phyloP scores from a whole-genome alignment of 2,329 filamentous ascomycete species.

The Trichoderma atrobrunneum region DNA sequence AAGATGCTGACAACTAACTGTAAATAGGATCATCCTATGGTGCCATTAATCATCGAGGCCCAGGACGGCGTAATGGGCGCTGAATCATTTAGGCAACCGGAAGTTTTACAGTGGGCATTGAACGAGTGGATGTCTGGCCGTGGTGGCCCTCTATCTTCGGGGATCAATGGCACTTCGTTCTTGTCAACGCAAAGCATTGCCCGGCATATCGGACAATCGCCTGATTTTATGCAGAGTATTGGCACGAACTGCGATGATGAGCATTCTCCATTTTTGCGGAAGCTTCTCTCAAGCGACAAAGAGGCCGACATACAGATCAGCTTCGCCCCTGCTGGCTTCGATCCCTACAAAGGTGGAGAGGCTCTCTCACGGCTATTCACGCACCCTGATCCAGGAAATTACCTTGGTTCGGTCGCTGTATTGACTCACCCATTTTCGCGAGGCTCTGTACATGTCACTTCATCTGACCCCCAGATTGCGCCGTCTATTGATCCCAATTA shows the following conservation, averaged over 20 bases:
- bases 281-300: not conserved
- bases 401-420: not conserved
- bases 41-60: conserved; percentile 44
- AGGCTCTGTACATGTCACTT: not conserved
- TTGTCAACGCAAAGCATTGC: not conserved
- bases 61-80: not conserved
- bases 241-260: not conserved
- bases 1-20: not conserved
- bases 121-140: conserved; percentile 39
- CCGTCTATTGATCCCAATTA: not conserved
- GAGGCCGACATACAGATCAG: not conserved
- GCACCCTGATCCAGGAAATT: not conserved
- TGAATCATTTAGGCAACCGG: not conserved
- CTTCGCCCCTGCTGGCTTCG: not conserved
- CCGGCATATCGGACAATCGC: not conserved
- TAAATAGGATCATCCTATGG: conserved; percentile 40
- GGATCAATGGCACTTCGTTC: not conserved
- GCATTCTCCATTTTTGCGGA: not conserved
- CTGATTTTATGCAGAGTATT: not conserved
- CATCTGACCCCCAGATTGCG: not conserved
- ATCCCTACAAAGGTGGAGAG: not conserved
- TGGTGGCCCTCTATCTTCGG: conserved; percentile 31
- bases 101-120: conserved; percentile 19
- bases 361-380: not conserved
- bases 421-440: not conserved